phyloP scores from a whole-genome alignment of 805 yeast genomes.

The Candida ipomoeae region DNA sequence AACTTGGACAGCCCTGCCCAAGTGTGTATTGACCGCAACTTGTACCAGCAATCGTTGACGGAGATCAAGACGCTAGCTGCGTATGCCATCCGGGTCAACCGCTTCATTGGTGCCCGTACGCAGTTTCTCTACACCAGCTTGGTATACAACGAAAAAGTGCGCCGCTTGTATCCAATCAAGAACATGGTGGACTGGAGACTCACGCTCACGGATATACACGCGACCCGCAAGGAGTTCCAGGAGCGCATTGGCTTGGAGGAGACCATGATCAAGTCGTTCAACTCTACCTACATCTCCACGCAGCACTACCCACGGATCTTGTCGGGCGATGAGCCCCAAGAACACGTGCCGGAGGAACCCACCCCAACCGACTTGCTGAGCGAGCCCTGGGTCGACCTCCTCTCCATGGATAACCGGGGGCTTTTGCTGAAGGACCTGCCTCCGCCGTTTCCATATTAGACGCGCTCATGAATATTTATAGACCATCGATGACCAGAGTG shows the following conservation, averaged over 20 bases:
- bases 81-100: constrained; percentile 29
- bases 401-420: constrained; percentile 11
- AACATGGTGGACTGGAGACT: constrained; percentile 26
- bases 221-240: constrained; percentile 21
- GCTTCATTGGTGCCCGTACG: constrained; percentile 28
- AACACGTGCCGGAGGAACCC: not conserved
- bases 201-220: constrained; percentile 23
- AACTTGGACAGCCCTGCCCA: constrained; percentile 19
- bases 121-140: constrained; percentile 26
- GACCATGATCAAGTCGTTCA: constrained; percentile 19
- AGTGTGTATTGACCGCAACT: constrained; percentile 12
- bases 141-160: constrained; percentile 23
- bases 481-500: not conserved
- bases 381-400: constrained; percentile 10
- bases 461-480: not conserved
- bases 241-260: constrained; percentile 23
- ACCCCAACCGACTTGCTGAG: not conserved
- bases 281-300: constrained; percentile 10
- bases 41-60: constrained; percentile 12
- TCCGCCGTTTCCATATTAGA: constrained; percentile 4
- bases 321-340: not conserved
- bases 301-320: constrained; percentile 12
- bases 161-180: constrained; percentile 21
- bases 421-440: constrained; percentile 10
- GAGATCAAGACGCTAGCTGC: constrained; percentile 22